Evolutionary conservation across 495 filamentous ascomycete genomes (phyloP), one percentile per base, ranked within the genome.

Genomic region (Penicillium salamii): DNA sequence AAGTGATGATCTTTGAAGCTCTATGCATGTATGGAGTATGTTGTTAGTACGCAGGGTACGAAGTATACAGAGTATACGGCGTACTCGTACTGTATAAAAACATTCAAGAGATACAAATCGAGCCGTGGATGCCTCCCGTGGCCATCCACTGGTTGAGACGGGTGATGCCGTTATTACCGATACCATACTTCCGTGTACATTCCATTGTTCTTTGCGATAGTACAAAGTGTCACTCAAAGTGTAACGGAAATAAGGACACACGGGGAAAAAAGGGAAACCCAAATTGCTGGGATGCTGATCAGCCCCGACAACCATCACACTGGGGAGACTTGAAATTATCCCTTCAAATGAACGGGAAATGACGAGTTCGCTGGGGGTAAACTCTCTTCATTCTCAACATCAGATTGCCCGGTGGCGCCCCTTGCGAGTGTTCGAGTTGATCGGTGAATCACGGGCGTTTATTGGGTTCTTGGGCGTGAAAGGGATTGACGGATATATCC

Each of bases 381-480:
- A 19, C 29, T 28, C 7, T 21, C 28, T 44, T 26, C 8, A 8
- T 26, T 26, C 23, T 26, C 23, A 26, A 26, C 23, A 26, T 26
- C 23, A 26, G 23, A 26, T 26, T 26, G 23, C 23, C 23, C n/a
- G n/a, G n/a, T n/a, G n/a, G 8, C 26, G 35, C 46, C 46, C 46
- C 44, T 40, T 48, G 45, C 45, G 3, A 39, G 26, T 45, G 6
- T 39, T 11, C 34, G 34, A 29, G 23, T 18, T 29, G 2, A 38
- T 48, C 19, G 28, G 42, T n/a, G 43, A 46, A 11, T 3, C 3
- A 36, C 9, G 44, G 42, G 32, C 43, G 43, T 29, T 36, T 26
- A 46, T 46, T 46, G 43, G 43, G 32, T 46, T 18, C 31, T 36
- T 46, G 43, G 20, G 43, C 11, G 23, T 26, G 31, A 46, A 26